Percentiles rank a stretch among this genome's conserved stretches.
Conservation (phyloP, 768 basidiomycete species). For the Lentinula sp. region DNA sequence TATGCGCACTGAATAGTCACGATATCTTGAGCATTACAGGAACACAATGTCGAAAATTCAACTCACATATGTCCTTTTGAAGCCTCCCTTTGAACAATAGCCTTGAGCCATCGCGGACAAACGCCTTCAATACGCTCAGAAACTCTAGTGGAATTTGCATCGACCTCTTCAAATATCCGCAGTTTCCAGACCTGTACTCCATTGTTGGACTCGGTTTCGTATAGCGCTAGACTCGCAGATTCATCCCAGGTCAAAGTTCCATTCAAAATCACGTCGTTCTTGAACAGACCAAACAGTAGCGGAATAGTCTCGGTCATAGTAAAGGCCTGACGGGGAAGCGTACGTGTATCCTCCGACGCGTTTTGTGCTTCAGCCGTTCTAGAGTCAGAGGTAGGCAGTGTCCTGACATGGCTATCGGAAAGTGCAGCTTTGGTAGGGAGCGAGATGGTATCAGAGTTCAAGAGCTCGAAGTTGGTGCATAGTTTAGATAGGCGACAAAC, state of each 20-base stretch:
- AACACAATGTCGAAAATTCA: background rate
- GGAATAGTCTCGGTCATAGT: constrained; percentile 25
- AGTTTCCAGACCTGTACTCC: constrained; percentile 23
- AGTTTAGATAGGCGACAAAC: constrained; percentile 23
- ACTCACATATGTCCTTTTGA: constrained; percentile 20
- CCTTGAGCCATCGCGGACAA: constrained; percentile 19
- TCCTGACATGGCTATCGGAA: constrained; percentile 12
- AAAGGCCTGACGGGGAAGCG: constrained; percentile 23
- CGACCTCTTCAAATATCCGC: constrained; percentile 21
- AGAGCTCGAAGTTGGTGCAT: constrained; percentile 22
- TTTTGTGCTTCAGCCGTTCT: background rate
- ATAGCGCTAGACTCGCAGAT: constrained; percentile 18
- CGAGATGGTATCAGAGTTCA: constrained; percentile 18
- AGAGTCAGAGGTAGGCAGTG: background rate
- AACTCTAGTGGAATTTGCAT: constrained; percentile 18
- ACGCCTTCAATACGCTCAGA: constrained; percentile 25
- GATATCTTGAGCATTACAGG: too few species aligned
- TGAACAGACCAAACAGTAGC: constrained; percentile 23
- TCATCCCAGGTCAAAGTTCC: constrained; percentile 30
- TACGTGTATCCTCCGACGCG: background rate
- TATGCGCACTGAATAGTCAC: background rate
- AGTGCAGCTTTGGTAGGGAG: constrained; percentile 10
- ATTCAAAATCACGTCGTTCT: constrained; percentile 17
- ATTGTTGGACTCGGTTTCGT: constrained; percentile 19
- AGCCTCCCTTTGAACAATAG: constrained; percentile 21